These are phyloP conservation scores for Fusarium mundagurra DNA, from an alignment of 2,329 filamentous ascomycete species.

Conservation along the genomic window DNA sequence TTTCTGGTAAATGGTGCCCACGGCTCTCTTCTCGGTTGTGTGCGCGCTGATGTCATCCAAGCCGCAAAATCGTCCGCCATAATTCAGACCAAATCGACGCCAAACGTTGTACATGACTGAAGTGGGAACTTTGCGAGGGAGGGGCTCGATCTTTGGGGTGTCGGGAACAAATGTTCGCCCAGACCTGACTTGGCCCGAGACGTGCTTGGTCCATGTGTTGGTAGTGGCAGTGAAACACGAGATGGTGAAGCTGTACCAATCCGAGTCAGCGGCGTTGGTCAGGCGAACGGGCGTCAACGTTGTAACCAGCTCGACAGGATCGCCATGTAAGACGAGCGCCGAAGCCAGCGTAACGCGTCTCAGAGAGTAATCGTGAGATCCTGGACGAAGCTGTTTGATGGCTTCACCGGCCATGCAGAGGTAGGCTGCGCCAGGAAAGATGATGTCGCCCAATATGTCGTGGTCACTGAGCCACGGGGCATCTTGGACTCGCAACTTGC, in stretches of 20 bases:
- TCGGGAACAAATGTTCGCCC: background rate
- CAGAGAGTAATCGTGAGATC: background rate
- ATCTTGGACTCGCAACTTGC: slow-evolving; percentile 6
- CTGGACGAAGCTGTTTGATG: background rate
- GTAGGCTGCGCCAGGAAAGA: slow-evolving; percentile 6
- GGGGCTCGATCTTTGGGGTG: slow-evolving; percentile 3
- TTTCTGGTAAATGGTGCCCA: slow-evolving; percentile 3
- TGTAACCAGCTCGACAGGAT: background rate
- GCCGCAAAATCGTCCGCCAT: background rate
- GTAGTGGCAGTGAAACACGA: background rate
- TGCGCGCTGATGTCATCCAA: slow-evolving; percentile 4
- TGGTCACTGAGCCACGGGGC: slow-evolving; percentile 5
- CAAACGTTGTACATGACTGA: slow-evolving; percentile 8
- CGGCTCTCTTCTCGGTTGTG: slow-evolving; percentile 1
- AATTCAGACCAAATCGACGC: slow-evolving; percentile 7
- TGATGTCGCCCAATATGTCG: slow-evolving; percentile 5
- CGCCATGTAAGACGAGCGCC: slow-evolving; percentile 6
- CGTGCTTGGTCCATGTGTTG: slow-evolving; percentile 3
- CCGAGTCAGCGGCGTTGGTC: background rate
- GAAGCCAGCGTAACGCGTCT: slow-evolving; percentile 6
- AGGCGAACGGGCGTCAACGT: background rate
- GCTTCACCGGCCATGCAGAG: slow-evolving; percentile 5
- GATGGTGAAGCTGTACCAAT: background rate
- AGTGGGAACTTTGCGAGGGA: slow-evolving; percentile 3
- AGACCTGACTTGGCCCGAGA: slow-evolving; percentile 2